Conservation (phyloP, 306 rosid species). For the Citrullus amarus region DNA sequence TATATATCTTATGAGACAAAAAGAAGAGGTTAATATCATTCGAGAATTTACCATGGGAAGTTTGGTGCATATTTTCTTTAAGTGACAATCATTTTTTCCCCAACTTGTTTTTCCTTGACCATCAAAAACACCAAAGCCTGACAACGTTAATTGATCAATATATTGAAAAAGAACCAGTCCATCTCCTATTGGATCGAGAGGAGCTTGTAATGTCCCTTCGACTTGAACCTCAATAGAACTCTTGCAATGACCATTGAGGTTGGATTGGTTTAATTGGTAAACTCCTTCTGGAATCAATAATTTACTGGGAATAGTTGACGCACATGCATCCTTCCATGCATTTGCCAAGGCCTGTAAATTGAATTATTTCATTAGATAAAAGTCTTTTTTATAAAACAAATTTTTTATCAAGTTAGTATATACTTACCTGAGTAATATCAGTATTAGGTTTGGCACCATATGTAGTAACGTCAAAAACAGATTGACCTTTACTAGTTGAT, state of each 20-base stretch:
- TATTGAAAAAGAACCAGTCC: conserved; percentile 17
- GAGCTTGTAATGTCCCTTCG: conserved; percentile 27
- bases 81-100: conserved; percentile 16
- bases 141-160: conserved; percentile 18
- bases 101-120: conserved; percentile 31
- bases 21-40: not conserved
- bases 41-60: conserved; percentile 17
- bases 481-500: not conserved
- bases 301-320: not conserved
- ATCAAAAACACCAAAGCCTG: conserved; percentile 33
- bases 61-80: not conserved
- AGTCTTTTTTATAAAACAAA: not conserved
- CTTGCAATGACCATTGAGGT: conserved; percentile 27
- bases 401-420: not conserved
- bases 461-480: not conserved
- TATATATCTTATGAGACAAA: not conserved
- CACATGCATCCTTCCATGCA: conserved; percentile 36
- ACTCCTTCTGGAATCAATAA: conserved; percentile 13
- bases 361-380: not conserved
- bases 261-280: not conserved
- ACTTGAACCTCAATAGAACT: conserved; percentile 17
- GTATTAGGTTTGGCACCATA: conserved; percentile 9
- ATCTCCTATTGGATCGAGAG: not conserved
- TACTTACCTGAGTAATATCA: conserved; percentile 12
- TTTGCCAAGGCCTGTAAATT: conserved; percentile 9